Conservation (phyloP, 2,329 filamentous ascomycete genomes). For the Claviceps capensis region DNA sequence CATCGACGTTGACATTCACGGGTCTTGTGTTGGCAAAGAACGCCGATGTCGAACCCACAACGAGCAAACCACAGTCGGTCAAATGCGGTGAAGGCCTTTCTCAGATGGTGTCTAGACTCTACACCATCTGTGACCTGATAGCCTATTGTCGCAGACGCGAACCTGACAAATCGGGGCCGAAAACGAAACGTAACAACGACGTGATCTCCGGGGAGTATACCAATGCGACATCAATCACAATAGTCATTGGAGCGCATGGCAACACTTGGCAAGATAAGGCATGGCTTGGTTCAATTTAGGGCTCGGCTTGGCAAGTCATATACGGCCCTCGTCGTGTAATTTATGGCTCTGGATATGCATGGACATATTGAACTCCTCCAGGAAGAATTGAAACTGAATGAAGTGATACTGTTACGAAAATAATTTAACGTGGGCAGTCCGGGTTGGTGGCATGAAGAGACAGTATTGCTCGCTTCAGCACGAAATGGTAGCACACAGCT, state of each 20-base stretch:
- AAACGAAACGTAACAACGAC: conserved; percentile 33
- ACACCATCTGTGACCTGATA: not conserved
- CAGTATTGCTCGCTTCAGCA: no score
- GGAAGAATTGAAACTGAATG: not conserved
- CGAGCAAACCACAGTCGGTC: conserved; percentile 39
- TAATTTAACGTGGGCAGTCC: no score
- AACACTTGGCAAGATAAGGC: conserved; percentile 14
- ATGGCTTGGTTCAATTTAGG: no score
- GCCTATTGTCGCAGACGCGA: conserved; percentile 26
- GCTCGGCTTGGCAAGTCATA: conserved; percentile 6
- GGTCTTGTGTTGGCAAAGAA: conserved; percentile 22
- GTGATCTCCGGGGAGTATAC: conserved; percentile 34
- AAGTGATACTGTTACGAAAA: not conserved
- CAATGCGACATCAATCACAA: conserved; percentile 25
- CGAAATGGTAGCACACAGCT: no score
- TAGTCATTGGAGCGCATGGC: conserved; percentile 23
- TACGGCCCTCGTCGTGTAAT: conserved; percentile 17
- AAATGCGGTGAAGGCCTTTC: conserved; percentile 43
- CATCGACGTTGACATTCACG: conserved; percentile 43
- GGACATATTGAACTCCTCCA: not conserved
- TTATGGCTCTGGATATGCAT: not conserved
- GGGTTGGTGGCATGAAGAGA: no score
- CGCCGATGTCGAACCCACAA: conserved; percentile 35
- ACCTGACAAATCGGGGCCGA: conserved; percentile 34
- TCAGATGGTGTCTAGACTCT: conserved; percentile 32